Base-by-base conservation (phyloP, 2,329 filamentous ascomycete genomes). In the Fusarium illudens region DNA sequence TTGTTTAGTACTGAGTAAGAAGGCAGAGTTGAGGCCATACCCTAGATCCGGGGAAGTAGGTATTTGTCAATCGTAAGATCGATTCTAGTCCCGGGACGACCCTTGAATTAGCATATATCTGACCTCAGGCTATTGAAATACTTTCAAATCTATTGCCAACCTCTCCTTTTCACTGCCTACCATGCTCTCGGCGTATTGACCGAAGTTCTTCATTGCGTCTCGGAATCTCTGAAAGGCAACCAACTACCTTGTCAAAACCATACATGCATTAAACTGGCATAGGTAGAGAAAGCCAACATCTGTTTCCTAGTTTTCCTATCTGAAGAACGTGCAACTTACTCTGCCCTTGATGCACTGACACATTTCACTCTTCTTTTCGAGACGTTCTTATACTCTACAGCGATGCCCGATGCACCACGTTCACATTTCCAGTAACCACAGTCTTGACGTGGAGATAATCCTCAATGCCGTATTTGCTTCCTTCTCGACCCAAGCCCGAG, bases 401-500 rank as follows among this genome's bases (percentile, higher is more conserved):
- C 29, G 54, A 58, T 25, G 65, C 46, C n/a, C 60, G 53, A 32
- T 66, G 65, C 15, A 51, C 48, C 12, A 66, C 65, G 34, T 57
- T 50, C 12, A 73, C 60, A 25, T 74, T 74, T 3, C 77, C 77
- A 30, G 76, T 76, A 6, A 85, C 86, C 39, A 89, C 80, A 25
- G 80, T 86, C 78, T 89, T 89, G 54, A 86, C 83, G 20, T 79
- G 76, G 55, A 84, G 77, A 73, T 87, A 89, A 74, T 90, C 87
- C 19, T 88, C 84, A 8, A 89, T 83, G 10, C 86, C 87, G 60
- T 88, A 86, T 75, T 84, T 85, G 73, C 85, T 85, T 50, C 87
- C 87, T 74, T 90, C 88, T 27, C 86, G 79, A 12, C 87, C 87
- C 67, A 88, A 86, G 1, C 87, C 87, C 66, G 84, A 87, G 66